Conservation (phyloP, 2,329 filamentous ascomycete genomes). For the Aspergillus persii region DNA sequence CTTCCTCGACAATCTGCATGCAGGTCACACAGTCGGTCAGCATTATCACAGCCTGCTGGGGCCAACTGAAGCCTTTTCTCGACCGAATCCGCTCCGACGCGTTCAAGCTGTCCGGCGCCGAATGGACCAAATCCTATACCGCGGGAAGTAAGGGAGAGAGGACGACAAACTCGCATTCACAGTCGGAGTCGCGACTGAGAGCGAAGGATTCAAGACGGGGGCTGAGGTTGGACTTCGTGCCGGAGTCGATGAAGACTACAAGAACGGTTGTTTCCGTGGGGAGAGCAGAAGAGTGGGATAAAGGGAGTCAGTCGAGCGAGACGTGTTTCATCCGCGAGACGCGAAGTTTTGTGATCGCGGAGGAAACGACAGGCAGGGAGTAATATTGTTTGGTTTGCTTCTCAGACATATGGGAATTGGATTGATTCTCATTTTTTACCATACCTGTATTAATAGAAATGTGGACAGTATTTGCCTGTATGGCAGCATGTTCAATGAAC, state of each 20-base stretch:
- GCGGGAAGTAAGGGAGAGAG: neutral
- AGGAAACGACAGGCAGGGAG: neutral
- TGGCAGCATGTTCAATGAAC: no score
- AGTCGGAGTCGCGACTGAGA: neutral
- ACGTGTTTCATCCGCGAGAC: slow-evolving; percentile 16
- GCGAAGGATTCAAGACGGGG: neutral
- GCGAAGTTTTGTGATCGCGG: slow-evolving; percentile 8
- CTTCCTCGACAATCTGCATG: slow-evolving; percentile 16
- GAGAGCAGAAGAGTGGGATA: slow-evolving; percentile 9
- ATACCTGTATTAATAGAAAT: no score
- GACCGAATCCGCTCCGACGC: slow-evolving; percentile 19
- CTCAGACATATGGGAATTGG: no score
- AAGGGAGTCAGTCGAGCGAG: slow-evolving; percentile 17
- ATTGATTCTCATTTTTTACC: no score
- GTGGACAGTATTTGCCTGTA: no score
- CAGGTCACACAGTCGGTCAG: slow-evolving; percentile 20
- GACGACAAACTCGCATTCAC: neutral
- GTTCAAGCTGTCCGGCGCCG: slow-evolving; percentile 10
- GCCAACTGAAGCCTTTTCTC: slow-evolving; percentile 23
- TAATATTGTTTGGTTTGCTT: neutral
- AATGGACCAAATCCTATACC: neutral
- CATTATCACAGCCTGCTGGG: slow-evolving; percentile 25
- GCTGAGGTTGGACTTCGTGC: neutral
- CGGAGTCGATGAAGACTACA: neutral
- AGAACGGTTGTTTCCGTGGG: slow-evolving; percentile 5